A percentile compares a stretch with the other conserved stretches of the same genome.
These are phyloP conservation scores for Papilionanthe hybrid DNA, from an alignment of 116 monocot genomes.

Conservation along the genomic window DNA sequence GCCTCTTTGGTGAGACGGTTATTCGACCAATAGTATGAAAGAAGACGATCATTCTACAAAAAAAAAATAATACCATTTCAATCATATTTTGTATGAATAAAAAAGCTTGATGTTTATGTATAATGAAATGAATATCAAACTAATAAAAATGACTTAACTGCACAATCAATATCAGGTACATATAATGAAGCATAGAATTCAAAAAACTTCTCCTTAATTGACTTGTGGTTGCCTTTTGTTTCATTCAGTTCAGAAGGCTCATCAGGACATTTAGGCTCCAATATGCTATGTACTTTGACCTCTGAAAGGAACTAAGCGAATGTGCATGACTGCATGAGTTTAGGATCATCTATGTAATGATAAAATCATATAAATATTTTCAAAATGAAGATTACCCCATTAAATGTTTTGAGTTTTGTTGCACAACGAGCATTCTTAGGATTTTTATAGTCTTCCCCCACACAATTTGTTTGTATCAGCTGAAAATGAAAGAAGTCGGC, in stretches of 20 bases:
- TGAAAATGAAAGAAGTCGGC: neutral
- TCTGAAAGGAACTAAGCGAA: neutral
- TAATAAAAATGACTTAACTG: neutral
- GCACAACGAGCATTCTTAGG: neutral
- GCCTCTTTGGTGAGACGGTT: neutral
- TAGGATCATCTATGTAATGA: too few species aligned
- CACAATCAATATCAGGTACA: neutral
- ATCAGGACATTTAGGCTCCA: neutral
- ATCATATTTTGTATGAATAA: neutral
- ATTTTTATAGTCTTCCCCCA: neutral
- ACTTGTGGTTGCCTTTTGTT: neutral
- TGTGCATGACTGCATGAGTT: neutral
- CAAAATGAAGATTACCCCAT: neutral
- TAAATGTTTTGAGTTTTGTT: neutral
- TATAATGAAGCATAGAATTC: neutral
- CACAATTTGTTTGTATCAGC: constrained; percentile 1
- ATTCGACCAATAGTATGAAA: constrained; percentile 2
- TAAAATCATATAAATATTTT: neutral
- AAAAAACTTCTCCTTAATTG: neutral
- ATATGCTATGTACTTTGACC: neutral
- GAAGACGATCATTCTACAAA: neutral
- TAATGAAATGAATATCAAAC: neutral
- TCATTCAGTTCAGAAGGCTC: too few species aligned
- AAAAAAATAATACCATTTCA: neutral
- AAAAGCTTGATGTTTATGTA: neutral